Percentiles rank a stretch among this genome's conserved stretches.
Evolutionary conservation across 2,329 filamentous ascomycete species (phyloP).

Genomic region (Emmonsiellopsis sp.): DNA sequence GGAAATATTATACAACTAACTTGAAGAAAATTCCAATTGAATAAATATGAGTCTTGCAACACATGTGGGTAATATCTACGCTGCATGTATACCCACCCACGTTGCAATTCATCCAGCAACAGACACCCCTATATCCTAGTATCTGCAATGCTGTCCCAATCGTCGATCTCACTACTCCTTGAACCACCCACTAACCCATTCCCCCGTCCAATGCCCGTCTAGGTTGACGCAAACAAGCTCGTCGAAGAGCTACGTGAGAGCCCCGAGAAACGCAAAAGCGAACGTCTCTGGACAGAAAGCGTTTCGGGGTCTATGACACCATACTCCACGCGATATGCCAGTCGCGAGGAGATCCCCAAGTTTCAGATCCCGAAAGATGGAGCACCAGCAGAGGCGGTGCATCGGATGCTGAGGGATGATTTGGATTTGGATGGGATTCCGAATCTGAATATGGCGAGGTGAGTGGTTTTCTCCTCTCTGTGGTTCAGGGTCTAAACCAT

Average conservation of each 20-base stretch:
- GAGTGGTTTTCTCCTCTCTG: neutral
- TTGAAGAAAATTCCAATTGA: neutral
- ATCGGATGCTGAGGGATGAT: constrained; percentile 56
- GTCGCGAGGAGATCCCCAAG: constrained; percentile 23
- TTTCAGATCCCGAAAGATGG: constrained; percentile 23
- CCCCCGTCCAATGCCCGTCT: neutral
- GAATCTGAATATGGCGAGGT: constrained; percentile 57
- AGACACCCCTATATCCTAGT: neutral
- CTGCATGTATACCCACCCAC: too few species aligned
- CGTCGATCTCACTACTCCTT: neutral
- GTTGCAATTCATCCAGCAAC: neutral
- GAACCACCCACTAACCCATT: neutral
- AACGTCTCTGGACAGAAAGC: constrained; percentile 19
- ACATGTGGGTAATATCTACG: neutral
- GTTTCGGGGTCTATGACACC: constrained; percentile 18
- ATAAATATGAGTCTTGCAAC: neutral
- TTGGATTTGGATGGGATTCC: constrained; percentile 56
- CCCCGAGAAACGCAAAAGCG: constrained; percentile 16
- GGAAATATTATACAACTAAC: too few species aligned
- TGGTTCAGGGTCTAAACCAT: neutral
- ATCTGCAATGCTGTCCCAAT: neutral
- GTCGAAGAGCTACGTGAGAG: constrained; percentile 16
- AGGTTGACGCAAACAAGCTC: constrained; percentile 21
- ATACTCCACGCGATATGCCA: constrained; percentile 25
- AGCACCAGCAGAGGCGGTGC: constrained; percentile 47